Evolutionary conservation across 2,329 filamentous ascomycete species (phyloP).

Genomic region (Monilinia vaccinii-corymbosi): DNA sequence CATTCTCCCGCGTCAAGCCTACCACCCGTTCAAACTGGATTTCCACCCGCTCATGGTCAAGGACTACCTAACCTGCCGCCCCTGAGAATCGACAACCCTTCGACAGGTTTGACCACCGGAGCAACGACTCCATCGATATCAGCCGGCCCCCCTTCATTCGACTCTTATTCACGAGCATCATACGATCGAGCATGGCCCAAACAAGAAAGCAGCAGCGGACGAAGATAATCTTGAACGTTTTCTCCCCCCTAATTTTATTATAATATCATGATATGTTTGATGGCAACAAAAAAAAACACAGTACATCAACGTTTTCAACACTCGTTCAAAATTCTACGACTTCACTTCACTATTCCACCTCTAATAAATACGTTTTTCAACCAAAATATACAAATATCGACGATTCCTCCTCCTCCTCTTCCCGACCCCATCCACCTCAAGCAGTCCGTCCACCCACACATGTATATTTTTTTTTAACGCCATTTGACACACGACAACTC

Average conservation of each 20-base stretch:
- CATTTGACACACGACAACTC: slow-evolving; percentile 28
- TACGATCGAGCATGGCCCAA: slow-evolving; percentile 25
- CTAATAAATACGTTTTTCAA: background rate
- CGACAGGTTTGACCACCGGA: slow-evolving; percentile 11
- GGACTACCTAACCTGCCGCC: slow-evolving; percentile 25
- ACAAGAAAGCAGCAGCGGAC: slow-evolving; percentile 17
- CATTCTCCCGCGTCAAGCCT: slow-evolving; percentile 25
- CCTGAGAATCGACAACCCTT: slow-evolving; percentile 24
- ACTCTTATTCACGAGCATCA: slow-evolving; percentile 20
- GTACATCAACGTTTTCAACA: slow-evolving; percentile 4
- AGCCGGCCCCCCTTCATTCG: slow-evolving; percentile 17
- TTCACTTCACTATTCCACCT: background rate
- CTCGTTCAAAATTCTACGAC: background rate
- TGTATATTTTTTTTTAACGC: slow-evolving; percentile 22
- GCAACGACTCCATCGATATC: slow-evolving; percentile 16
- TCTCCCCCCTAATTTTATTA: background rate
- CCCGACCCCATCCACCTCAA: background rate
- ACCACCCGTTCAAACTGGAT: slow-evolving; percentile 23
- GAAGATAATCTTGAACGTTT: slow-evolving; percentile 5
- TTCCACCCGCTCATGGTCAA: slow-evolving; percentile 12
- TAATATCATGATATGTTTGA: background rate
- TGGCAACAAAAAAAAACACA: slow-evolving; percentile 8
- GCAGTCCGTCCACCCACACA: slow-evolving; percentile 5
- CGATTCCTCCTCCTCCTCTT: background rate
- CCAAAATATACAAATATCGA: background rate